Conservation (phyloP, 306 rosid species). For the Medicago ruthenica region DNA sequence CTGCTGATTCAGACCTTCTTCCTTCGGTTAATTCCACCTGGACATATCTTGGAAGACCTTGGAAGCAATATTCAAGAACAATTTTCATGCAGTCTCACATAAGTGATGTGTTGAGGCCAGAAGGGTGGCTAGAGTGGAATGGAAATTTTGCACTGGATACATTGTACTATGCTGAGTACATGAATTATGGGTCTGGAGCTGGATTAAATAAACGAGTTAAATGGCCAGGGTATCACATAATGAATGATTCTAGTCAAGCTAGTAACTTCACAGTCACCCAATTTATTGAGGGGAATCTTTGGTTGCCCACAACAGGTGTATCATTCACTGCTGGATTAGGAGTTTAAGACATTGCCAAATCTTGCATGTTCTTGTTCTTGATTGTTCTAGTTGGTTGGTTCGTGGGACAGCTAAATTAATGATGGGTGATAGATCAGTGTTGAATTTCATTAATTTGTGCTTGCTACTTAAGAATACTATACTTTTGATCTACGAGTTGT, state of each 20-base stretch:
- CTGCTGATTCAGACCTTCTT: constrained; percentile 61
- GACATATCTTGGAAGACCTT: constrained; percentile 79
- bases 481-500: not conserved
- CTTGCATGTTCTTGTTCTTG: not conserved
- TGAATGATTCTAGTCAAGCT: constrained; percentile 59
- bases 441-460: constrained; percentile 14
- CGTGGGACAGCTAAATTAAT: not conserved
- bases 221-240: constrained; percentile 72
- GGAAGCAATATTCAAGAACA: constrained; percentile 72
- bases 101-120: constrained; percentile 57
- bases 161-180: constrained; percentile 69
- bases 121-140: constrained; percentile 89
- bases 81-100: constrained; percentile 60
- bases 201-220: constrained; percentile 46
- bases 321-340: constrained; percentile 36
- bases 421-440: constrained; percentile 18
- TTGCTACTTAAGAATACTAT: not conserved
- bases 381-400: not conserved
- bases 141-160: constrained; percentile 57
- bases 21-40: constrained; percentile 41
- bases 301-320: constrained; percentile 45
- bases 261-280: constrained; percentile 49
- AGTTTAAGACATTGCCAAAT: constrained; percentile 24
- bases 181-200: constrained; percentile 67
- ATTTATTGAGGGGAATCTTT: constrained; percentile 43